Conservation (phyloP, 371 early-diverging fungal genomes). For the Mortierella sp. region DNA sequence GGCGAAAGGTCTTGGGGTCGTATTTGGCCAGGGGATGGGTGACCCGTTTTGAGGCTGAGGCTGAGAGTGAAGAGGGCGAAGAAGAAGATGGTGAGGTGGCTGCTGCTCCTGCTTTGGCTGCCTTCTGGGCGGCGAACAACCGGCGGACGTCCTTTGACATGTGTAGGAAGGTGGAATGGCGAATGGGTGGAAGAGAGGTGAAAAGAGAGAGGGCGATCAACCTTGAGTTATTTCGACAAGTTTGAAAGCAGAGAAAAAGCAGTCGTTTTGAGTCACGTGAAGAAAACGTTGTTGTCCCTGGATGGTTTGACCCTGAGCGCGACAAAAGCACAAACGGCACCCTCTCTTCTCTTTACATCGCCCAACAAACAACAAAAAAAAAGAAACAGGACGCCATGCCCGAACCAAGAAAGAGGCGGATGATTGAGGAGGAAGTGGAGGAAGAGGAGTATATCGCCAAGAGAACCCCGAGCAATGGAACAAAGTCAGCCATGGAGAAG, state of each 20-base stretch:
- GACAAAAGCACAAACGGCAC: neutral
- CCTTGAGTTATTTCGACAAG: neutral
- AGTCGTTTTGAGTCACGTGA: neutral
- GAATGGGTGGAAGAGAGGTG: neutral
- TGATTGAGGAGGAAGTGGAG: conserved; percentile 52
- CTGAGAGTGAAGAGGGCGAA: conserved; percentile 10
- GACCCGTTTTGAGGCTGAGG: conserved; percentile 27
- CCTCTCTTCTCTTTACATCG: neutral
- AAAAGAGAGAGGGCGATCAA: neutral
- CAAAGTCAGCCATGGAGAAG: conserved; percentile 25
- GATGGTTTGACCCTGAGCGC: neutral
- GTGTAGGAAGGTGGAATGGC: neutral
- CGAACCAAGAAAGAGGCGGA: conserved; percentile 44
- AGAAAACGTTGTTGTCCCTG: neutral
- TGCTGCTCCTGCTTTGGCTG: conserved; percentile 31
- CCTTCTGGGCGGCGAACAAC: conserved; percentile 57
- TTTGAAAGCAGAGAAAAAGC: neutral
- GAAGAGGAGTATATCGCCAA: conserved; percentile 15
- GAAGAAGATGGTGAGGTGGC: conserved; percentile 17
- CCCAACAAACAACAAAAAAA: neutral
- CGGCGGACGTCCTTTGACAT: conserved; percentile 59
- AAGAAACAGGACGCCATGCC: conserved; percentile 27
- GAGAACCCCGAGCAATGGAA: neutral
- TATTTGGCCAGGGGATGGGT: conserved; percentile 56
- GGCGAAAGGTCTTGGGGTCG: conserved; percentile 47